phyloP scores from a whole-genome alignment of 192 early-diverging fungal species.

The Pecoramyces ruminantium region DNA sequence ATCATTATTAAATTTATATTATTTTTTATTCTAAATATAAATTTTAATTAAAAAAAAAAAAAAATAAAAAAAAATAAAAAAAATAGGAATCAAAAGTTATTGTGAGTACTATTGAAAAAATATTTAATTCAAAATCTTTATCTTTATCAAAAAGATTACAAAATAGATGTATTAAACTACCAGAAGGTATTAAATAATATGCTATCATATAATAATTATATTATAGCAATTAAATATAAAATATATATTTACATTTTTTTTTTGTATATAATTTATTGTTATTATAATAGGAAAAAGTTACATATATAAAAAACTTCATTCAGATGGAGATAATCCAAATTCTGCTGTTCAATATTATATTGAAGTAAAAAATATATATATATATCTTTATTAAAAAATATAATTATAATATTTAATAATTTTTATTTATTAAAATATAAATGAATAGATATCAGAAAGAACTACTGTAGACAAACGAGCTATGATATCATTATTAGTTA shows the following conservation, averaged over 20 bases:
- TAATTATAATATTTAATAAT: too few relatives aligned
- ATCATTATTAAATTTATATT: neutral
- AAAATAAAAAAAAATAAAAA: too few relatives aligned
- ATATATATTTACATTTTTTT: too few relatives aligned
- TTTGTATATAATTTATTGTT: too few relatives aligned
- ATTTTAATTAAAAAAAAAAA: too few relatives aligned
- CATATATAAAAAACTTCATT: slow-evolving; percentile 17
- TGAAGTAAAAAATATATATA: too few relatives aligned
- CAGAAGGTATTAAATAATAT: neutral
- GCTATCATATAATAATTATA: too few relatives aligned
- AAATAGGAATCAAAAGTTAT: neutral
- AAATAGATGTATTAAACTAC: neutral
- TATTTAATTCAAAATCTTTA: neutral
- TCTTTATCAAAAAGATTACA: neutral
- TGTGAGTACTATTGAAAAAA: neutral
- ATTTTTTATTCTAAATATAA: too few relatives aligned
- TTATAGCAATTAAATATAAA: too few relatives aligned
- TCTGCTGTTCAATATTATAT: slow-evolving; percentile 74
- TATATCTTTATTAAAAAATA: too few relatives aligned
- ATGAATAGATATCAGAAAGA: neutral
- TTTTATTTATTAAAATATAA: slow-evolving; percentile 1
- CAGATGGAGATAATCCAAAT: slow-evolving; percentile 69
- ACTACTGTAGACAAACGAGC: slow-evolving; percentile 46
- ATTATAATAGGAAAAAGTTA: neutral
- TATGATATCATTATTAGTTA: slow-evolving; percentile 54